phyloP scores from a whole-genome alignment of 1,139 yeast species.

The Kodamaea plutei region DNA sequence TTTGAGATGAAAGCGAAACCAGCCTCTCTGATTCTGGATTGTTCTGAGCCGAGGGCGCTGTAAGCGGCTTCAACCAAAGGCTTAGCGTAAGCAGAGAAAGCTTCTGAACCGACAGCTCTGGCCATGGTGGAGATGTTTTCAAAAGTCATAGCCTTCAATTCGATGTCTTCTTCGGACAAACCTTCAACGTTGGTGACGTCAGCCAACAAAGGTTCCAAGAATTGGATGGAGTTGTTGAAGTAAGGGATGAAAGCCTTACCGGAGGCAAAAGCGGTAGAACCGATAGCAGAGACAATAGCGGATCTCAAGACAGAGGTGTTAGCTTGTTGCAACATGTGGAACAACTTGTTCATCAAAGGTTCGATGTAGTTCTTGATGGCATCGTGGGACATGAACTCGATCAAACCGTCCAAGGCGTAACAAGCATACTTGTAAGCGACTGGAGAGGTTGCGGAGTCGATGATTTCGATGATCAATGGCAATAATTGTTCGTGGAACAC shows the following conservation, averaged over 20 bases:
- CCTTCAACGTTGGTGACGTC: constrained; percentile 66
- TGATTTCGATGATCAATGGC: constrained; percentile 82
- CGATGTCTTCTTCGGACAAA: constrained; percentile 73
- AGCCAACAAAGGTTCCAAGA: constrained; percentile 72
- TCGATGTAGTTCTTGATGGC: constrained; percentile 79
- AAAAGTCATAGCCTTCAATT: constrained; percentile 84
- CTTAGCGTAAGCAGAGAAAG: constrained; percentile 80
- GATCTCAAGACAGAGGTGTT: constrained; percentile 68
- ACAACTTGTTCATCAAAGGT: constrained; percentile 85
- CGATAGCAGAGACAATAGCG: constrained; percentile 92
- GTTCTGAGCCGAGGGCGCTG: constrained; percentile 69
- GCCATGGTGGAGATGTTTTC: constrained; percentile 96
- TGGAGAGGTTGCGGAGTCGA: constrained; percentile 80
- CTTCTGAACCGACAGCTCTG: constrained; percentile 89
- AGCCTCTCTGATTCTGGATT: constrained; percentile 86
- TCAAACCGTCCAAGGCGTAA: constrained; percentile 82
- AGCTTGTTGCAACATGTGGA: constrained; percentile 71
- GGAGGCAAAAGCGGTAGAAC: constrained; percentile 94
- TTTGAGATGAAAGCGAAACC: constrained; percentile 94
- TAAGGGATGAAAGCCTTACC: constrained; percentile 85
- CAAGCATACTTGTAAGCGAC: constrained; percentile 90
- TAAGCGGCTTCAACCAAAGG: constrained; percentile 90
- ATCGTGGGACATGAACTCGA: constrained; percentile 87
- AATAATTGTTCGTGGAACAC: constrained; percentile 76
- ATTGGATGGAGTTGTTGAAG: constrained; percentile 75